Conservation (phyloP, 495 filamentous ascomycete species). For the Penicillium cosmopolitanum region DNA sequence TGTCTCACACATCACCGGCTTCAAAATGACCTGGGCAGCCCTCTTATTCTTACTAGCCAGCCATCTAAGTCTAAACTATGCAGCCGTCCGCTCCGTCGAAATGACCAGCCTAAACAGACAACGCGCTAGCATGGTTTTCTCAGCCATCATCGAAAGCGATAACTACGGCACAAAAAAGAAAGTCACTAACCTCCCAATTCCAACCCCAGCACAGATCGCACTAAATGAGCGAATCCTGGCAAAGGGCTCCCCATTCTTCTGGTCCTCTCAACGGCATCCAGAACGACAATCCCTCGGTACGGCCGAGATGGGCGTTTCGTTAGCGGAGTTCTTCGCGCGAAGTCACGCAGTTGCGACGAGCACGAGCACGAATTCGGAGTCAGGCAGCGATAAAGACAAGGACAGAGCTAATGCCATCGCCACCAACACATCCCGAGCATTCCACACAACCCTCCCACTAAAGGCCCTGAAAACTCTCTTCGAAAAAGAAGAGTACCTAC, state of each 20-base stretch:
- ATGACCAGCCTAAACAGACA: slow-evolving; percentile 89
- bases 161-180: slow-evolving; percentile 30
- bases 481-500: slow-evolving; percentile 34
- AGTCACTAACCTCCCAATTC: slow-evolving; percentile 27
- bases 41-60: slow-evolving; percentile 71
- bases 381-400: no score
- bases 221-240: slow-evolving; percentile 73
- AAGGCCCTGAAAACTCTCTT: slow-evolving; percentile 28
- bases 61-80: slow-evolving; percentile 83
- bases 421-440: not conserved
- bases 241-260: slow-evolving; percentile 49
- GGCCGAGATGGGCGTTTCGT: slow-evolving; percentile 39
- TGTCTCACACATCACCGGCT: slow-evolving; percentile 72
- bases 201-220: slow-evolving; percentile 67
- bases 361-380: no score
- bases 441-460: slow-evolving; percentile 27
- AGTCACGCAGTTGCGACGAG: no score
- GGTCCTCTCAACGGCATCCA: not conserved
- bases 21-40: slow-evolving; percentile 72
- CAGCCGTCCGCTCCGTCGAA: slow-evolving; percentile 79
- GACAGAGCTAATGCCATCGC: no score
- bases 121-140: slow-evolving; percentile 79
- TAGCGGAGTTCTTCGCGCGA: slow-evolving; percentile 32
- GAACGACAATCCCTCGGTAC: slow-evolving; percentile 22
- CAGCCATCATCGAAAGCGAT: slow-evolving; percentile 56